These are phyloP conservation scores for Sporothrix brunneoviolacea DNA, from an alignment of 2,329 filamentous ascomycete genomes.

Conservation along the genomic window DNA sequence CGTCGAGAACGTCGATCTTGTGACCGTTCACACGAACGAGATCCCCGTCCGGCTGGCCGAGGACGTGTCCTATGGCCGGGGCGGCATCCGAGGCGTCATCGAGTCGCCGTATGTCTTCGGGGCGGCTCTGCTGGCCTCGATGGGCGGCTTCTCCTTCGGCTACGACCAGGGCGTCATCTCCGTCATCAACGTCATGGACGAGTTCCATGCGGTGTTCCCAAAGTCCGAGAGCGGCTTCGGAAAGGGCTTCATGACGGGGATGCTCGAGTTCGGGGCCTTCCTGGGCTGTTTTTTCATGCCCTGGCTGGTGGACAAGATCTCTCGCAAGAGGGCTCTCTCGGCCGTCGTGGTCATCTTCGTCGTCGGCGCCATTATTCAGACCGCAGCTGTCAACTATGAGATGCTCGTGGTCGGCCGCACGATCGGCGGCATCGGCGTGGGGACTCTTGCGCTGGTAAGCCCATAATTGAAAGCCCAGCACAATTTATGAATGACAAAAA, in stretches of 20 bases:
- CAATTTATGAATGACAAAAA: no score
- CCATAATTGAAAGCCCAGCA: no score
- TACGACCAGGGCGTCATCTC: constrained; percentile 22
- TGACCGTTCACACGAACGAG: no score
- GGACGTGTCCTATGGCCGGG: no score
- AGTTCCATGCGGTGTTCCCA: constrained; percentile 39
- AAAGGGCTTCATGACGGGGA: constrained; percentile 36
- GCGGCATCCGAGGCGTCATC: no score
- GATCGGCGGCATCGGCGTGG: constrained; percentile 27
- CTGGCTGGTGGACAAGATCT: constrained; percentile 34
- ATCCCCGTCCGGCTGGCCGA: no score
- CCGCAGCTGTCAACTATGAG: constrained; percentile 23
- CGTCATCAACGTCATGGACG: constrained; percentile 46
- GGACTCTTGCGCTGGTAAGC: constrained; percentile 31
- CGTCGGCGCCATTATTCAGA: constrained; percentile 37
- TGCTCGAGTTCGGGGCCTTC: constrained; percentile 36
- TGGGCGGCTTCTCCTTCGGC: constrained; percentile 37
- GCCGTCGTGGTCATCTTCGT: constrained; percentile 33
- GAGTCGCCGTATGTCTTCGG: no score
- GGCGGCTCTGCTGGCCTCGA: no score
- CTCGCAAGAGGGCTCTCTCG: constrained; percentile 35
- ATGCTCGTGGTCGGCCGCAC: constrained; percentile 24
- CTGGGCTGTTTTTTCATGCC: constrained; percentile 29
- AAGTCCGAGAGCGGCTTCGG: constrained; percentile 25
- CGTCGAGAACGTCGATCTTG: no score